A percentile compares a stretch with the other conserved stretches of the same genome.
phyloP scores from a whole-genome alignment of 2,329 filamentous ascomycete genomes.

The Aspergillus unguis region DNA sequence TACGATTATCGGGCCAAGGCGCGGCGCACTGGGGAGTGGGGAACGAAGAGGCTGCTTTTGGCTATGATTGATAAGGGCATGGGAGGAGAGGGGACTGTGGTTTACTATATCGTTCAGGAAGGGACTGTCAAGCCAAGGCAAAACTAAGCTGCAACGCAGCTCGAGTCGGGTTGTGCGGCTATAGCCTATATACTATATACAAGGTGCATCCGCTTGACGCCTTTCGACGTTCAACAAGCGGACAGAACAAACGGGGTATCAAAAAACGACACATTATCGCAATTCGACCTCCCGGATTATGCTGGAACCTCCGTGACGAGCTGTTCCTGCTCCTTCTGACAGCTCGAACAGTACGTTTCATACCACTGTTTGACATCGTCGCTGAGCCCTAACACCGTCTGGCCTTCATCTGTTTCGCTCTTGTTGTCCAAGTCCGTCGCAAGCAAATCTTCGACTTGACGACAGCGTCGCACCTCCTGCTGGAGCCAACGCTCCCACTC shows the following conservation, averaged over 20 bases:
- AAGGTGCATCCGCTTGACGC: conserved; percentile 4
- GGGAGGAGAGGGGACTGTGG: conserved; percentile 59
- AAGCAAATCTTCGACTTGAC: conserved; percentile 55
- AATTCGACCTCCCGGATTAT: conserved; percentile 8
- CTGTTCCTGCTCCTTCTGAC: conserved; percentile 45
- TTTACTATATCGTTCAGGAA: conserved; percentile 64
- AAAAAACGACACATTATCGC: conserved; percentile 9
- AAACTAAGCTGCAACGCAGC: conserved; percentile 43
- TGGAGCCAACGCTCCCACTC: conserved; percentile 93
- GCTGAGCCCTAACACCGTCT: conserved; percentile 32
- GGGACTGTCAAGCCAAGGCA: conserved; percentile 63
- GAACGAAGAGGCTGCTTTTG: conserved; percentile 54
- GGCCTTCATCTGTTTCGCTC: conserved; percentile 20
- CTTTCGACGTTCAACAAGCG: conserved; percentile 7
- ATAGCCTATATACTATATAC: conserved; percentile 11
- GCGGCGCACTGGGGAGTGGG: conserved; percentile 36
- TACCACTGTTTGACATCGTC: conserved; percentile 56
- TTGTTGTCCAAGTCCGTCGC: conserved; percentile 24
- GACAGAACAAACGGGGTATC: conserved; percentile 30
- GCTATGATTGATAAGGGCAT: conserved; percentile 52
- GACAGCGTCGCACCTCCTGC: conserved; percentile 74
- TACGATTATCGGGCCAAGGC: conserved; percentile 27
- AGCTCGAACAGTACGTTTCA: conserved; percentile 61
- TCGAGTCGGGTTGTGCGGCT: conserved; percentile 1
- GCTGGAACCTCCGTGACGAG: conserved; percentile 23